These are phyloP conservation scores for Salicornia ramosissima DNA, from an alignment of 148 eudicot genomes.

Conservation along the genomic window DNA sequence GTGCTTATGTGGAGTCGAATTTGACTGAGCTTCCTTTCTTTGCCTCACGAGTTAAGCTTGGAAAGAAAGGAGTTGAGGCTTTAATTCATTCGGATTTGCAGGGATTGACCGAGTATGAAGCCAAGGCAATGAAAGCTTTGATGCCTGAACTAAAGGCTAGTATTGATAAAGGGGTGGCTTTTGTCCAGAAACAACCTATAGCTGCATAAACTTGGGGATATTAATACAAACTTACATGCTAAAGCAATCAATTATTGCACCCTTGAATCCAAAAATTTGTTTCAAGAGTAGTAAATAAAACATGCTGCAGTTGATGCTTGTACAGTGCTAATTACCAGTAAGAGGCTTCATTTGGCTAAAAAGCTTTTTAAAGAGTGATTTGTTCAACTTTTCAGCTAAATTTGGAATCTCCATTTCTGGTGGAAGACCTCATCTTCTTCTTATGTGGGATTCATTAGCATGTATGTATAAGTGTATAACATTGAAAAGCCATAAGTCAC, in stretches of 20 bases:
- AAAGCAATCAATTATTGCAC: not conserved
- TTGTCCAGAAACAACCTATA: constrained; percentile 12
- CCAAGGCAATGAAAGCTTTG: constrained; percentile 62
- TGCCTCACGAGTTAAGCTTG: constrained; percentile 74
- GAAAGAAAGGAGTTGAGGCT: constrained; percentile 68
- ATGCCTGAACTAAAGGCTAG: constrained; percentile 43
- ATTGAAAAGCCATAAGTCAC: no score
- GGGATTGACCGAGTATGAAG: constrained; percentile 62
- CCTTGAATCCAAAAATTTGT: not conserved
- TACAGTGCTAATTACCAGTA: not conserved
- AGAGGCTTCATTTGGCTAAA: not conserved
- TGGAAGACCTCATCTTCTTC: not conserved
- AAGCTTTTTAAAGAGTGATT: not conserved
- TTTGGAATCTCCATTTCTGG: not conserved
- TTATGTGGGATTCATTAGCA: not conserved
- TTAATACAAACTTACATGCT: not conserved
- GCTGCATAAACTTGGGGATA: constrained; percentile 1
- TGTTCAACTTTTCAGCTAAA: not conserved
- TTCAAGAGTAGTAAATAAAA: not conserved
- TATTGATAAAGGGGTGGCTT: constrained; percentile 13
- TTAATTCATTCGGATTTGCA: constrained; percentile 54
- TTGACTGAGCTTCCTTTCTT: constrained; percentile 77
- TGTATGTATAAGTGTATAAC: not conserved
- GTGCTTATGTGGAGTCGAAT: constrained; percentile 55
- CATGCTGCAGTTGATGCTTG: not conserved